These are phyloP conservation scores for Phyllostachys edulis DNA, from an alignment of 176 grass and related monocot genomes.

Conservation along the genomic window DNA sequence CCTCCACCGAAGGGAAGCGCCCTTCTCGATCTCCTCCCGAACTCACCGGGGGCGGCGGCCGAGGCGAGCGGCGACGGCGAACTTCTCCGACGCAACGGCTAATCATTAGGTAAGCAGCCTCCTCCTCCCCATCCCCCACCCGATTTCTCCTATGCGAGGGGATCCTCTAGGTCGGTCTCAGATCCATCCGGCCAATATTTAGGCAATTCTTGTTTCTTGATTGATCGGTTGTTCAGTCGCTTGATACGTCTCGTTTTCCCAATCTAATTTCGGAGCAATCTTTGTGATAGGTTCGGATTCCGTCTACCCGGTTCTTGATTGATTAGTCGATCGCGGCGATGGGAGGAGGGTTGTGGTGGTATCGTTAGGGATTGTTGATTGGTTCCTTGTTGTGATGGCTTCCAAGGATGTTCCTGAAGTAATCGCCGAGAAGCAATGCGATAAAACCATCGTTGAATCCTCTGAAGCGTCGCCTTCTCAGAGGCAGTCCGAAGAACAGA, in stretches of 20 bases:
- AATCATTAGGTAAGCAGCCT: not conserved
- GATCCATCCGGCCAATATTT: conserved; percentile 21
- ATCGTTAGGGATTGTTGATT: not conserved
- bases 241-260: not conserved
- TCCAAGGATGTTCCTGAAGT: conserved; percentile 24
- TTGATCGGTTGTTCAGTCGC: not conserved
- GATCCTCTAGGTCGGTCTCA: conserved; percentile 6
- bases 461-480: not conserved
- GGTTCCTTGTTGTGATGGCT: conserved; percentile 25
- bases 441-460: not conserved
- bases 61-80: not conserved
- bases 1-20: not conserved
- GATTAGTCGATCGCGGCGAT: not conserved
- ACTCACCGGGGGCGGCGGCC: not conserved
- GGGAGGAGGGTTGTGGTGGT: not conserved
- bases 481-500: conserved; percentile 6
- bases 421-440: conserved; percentile 12
- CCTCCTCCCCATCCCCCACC: not conserved
- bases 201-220: conserved; percentile 13
- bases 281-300: conserved; percentile 24
- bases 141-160: not conserved
- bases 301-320: not conserved
- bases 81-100: not conserved
- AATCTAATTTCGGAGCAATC: conserved; percentile 12
- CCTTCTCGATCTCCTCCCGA: conserved; percentile 8